Evolutionary conservation across 768 basidiomycete genomes (phyloP), one percentile per base, ranked within the genome.

Genomic region (Cystobasidium tubakii): DNA sequence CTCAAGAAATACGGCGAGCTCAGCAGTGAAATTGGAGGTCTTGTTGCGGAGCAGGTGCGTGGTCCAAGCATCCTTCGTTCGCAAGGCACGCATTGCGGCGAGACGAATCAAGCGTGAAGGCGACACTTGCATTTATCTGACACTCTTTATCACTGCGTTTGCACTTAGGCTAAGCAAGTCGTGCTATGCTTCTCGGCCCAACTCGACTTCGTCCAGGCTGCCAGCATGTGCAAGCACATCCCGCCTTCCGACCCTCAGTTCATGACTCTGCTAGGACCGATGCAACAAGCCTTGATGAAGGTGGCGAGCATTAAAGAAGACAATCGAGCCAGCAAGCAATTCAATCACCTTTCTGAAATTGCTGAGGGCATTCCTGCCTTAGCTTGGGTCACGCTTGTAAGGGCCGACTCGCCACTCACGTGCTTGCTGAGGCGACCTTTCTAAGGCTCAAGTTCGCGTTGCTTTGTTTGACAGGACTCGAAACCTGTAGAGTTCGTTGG

Each of bases 321-420:
- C 42, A 88, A 88, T 75, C 83, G 90, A 75, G 87, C 88, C 80
- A 88, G 90, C 67, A 85, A 89, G 70, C 89, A 92, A 57, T 87
- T 86, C 77, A 87, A 86, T 53, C 91, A 94, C 79, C 83, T 97
- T 29, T 87, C 86, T 34, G 86, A 88, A 29, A 84, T 96, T n/a
- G 86, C 88, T 1, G 93, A 94, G 79, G 91, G 90, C 23, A 88
- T 87, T 0, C 85, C 89, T 3, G 87, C 85, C 23, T 87, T 91
- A 75, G 94, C 89, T 27, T 99, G 96, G 96, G 87, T 98, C 53
- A 85, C 88, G 36, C 83, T 87, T 64, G 94, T 94, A 3, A 19
- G 53, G 9, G 43, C 4, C 33, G 34, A 34, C 36, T 39, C 33
- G 15, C 64, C 53, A 33, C 53, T 64, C 17, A 31, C 25, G 43